phyloP scores from a whole-genome alignment of 371 early-diverging fungal species.

The Rhizopus sp. region DNA sequence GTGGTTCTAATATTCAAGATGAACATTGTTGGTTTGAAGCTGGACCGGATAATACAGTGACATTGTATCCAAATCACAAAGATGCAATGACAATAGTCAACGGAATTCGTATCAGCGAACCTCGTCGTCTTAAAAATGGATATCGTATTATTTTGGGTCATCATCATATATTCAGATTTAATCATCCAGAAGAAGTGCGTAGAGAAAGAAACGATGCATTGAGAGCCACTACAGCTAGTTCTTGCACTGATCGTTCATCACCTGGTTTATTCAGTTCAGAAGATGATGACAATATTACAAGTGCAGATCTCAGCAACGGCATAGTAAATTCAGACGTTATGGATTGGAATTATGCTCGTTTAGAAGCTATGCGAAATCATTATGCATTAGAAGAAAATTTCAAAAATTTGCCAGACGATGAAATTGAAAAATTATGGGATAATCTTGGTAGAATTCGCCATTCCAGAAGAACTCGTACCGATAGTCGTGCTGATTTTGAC shows the following conservation, averaged over 20 bases:
- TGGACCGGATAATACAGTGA: constrained; percentile 56
- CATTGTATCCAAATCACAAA: constrained; percentile 58
- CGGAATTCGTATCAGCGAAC: constrained; percentile 63
- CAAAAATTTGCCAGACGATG: constrained; percentile 57
- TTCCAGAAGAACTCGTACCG: constrained; percentile 52
- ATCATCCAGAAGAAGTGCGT: constrained; percentile 84
- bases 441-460: constrained; percentile 57
- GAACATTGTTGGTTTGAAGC: constrained; percentile 82
- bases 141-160: constrained; percentile 83
- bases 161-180: constrained; percentile 83
- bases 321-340: constrained; percentile 59
- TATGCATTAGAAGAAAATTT: constrained; percentile 46
- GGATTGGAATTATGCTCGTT: constrained; percentile 81
- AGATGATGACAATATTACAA: constrained; percentile 41
- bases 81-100: constrained; percentile 77
- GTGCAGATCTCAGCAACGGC: no score
- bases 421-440: constrained; percentile 60
- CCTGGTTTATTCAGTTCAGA: constrained; percentile 58
- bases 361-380: constrained; percentile 64
- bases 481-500: constrained; percentile 50
- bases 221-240: constrained; percentile 17
- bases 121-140: constrained; percentile 69
- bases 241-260: constrained; percentile 25
- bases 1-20: constrained; percentile 68
- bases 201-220: constrained; percentile 68